Percentiles rank a stretch among this genome's conserved stretches.
Evolutionary conservation across 345 rosid genomes (phyloP).

Genomic region (Eucalyptus virginea): DNA sequence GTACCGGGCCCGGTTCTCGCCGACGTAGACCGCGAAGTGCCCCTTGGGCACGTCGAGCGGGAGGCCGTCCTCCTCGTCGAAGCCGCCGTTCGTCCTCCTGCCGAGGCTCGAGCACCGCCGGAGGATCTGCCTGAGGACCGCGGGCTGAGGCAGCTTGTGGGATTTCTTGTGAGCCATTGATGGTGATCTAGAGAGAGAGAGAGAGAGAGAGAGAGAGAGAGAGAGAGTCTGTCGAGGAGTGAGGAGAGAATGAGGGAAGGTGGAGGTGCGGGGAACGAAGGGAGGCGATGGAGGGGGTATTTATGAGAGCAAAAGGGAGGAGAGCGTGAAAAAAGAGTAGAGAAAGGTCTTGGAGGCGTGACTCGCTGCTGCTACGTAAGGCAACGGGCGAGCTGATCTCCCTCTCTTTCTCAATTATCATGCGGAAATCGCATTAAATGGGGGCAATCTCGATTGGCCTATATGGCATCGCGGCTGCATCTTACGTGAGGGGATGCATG

Average conservation of each 20-base stretch:
- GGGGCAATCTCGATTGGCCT: not conserved
- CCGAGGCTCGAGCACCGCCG: conserved; percentile 38
- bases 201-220: not conserved
- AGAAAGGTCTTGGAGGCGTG: not conserved
- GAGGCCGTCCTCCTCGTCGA: conserved; percentile 9
- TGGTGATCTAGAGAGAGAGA: not conserved
- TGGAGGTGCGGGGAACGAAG: not conserved
- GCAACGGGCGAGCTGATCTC: not conserved
- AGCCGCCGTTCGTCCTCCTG: conserved; percentile 1
- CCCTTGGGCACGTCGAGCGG: conserved; percentile 90
- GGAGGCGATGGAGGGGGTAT: not conserved
- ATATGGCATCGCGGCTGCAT: not conserved
- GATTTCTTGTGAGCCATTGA: conserved; percentile 23
- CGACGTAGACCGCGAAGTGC: conserved; percentile 88
- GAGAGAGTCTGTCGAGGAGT: not conserved
- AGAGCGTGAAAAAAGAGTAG: not conserved
- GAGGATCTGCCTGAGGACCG: conserved; percentile 30
- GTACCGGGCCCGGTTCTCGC: conserved; percentile 65
- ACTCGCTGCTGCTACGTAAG: not conserved
- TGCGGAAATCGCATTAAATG: not conserved
- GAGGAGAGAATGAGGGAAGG: not conserved
- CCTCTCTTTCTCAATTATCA: not conserved
- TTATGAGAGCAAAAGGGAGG: not conserved
- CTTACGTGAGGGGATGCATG: not conserved
- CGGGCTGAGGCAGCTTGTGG: conserved; percentile 18